A percentile compares a stretch with the other conserved stretches of the same genome.
phyloP scores from a whole-genome alignment of 169 alveolate species.

The Plasmodium cynomolgi region DNA sequence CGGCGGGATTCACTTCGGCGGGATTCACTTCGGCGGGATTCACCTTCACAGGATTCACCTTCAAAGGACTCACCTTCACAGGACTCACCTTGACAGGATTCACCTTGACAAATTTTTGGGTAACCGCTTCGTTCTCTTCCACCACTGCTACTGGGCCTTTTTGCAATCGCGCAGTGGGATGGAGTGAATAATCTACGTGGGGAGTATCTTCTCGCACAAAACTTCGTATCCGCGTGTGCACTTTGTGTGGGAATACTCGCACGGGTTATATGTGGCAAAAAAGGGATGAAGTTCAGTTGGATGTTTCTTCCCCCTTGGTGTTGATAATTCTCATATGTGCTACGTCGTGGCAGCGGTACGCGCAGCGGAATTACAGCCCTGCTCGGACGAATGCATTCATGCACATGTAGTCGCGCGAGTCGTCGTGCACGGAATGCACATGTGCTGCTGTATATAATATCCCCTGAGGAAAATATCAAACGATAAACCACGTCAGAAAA shows the following conservation, averaged over 20 bases:
- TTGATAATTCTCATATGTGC: background rate
- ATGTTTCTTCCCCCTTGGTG: background rate
- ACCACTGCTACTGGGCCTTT: background rate
- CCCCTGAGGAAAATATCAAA: background rate
- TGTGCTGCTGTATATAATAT: background rate
- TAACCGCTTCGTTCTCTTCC: background rate
- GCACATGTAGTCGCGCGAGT: background rate
- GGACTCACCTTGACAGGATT: no score
- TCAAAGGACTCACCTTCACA: no score
- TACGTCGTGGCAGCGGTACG: background rate
- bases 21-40: background rate
- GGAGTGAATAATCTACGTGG: background rate
- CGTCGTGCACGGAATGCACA: background rate
- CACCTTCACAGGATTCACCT: background rate
- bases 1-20: background rate
- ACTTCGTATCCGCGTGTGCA: background rate
- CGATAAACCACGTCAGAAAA: background rate
- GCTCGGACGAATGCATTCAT: background rate
- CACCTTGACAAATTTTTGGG: background rate
- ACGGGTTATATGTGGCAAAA: background rate
- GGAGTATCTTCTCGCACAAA: background rate
- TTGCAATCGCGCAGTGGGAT: background rate
- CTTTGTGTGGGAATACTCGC: background rate
- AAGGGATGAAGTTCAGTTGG: background rate
- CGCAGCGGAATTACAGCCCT: background rate